Percentiles rank a stretch among this genome's conserved stretches.
Evolutionary conservation across 2,329 filamentous ascomycete species (phyloP).

Genomic region (Grosmannia penicillata): DNA sequence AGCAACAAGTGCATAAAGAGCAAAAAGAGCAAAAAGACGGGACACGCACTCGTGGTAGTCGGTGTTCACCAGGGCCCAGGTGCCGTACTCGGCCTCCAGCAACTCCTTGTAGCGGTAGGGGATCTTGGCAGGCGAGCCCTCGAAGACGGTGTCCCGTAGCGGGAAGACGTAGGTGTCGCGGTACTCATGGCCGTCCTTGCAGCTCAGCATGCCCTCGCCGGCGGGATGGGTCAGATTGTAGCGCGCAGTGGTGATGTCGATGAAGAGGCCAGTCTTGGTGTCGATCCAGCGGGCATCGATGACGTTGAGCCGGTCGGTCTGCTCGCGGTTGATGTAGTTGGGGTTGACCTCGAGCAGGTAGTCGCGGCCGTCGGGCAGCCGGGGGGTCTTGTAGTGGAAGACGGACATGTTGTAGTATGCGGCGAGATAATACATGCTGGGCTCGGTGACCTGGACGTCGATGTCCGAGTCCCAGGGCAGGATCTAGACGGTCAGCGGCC

Average conservation of each 20-base stretch:
- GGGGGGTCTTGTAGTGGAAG: slow-evolving; percentile 26
- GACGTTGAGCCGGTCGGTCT: slow-evolving; percentile 23
- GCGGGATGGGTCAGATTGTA: slow-evolving; percentile 29
- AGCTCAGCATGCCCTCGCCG: slow-evolving; percentile 30
- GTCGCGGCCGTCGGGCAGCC: slow-evolving; percentile 22
- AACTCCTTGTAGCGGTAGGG: slow-evolving; percentile 47
- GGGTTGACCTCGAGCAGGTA: slow-evolving; percentile 37
- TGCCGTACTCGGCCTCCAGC: slow-evolving; percentile 40
- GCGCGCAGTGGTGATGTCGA: slow-evolving; percentile 35
- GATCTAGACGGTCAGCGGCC: slow-evolving; percentile 1
- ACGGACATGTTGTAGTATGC: slow-evolving; percentile 48
- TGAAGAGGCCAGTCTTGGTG: slow-evolving; percentile 28
- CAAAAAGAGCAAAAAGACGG: neutral
- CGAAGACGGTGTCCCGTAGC: slow-evolving; percentile 52
- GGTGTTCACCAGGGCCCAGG: slow-evolving; percentile 32
- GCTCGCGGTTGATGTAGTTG: slow-evolving; percentile 21
- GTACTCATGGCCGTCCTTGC: slow-evolving; percentile 36
- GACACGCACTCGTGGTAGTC: slow-evolving; percentile 36
- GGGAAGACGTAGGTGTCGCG: slow-evolving; percentile 50
- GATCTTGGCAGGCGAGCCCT: slow-evolving; percentile 50
- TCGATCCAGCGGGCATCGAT: slow-evolving; percentile 36
- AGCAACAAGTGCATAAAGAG: neutral
- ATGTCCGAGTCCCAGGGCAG: slow-evolving; percentile 69
- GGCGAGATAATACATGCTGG: slow-evolving; percentile 51
- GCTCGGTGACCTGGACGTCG: slow-evolving; percentile 56